phyloP scores from a whole-genome alignment of 495 filamentous ascomycete genomes.

The Diplogelasinospora grovesii region DNA sequence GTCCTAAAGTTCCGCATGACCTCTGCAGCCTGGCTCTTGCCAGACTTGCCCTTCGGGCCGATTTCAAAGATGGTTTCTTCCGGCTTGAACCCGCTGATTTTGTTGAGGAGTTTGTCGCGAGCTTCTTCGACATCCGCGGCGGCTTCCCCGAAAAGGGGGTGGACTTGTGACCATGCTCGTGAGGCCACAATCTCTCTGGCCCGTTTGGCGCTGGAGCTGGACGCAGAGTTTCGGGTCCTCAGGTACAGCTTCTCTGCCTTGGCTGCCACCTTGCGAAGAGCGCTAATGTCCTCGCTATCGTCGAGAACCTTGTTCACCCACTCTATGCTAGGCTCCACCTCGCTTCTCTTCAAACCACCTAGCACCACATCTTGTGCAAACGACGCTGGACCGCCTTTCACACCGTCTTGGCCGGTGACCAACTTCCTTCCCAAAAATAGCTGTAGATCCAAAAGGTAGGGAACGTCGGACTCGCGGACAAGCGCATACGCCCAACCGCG shows the following conservation, averaged over 20 bases:
- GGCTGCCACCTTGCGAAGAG: constrained; percentile 62
- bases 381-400: constrained; percentile 53
- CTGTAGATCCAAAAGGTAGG: constrained; percentile 91
- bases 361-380: constrained; percentile 77
- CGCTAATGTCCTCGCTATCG: constrained; percentile 65
- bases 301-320: constrained; percentile 68
- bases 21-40: constrained; percentile 64
- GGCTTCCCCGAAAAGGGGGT: constrained; percentile 69
- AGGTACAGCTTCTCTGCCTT: constrained; percentile 92
- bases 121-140: constrained; percentile 56
- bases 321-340: constrained; percentile 66
- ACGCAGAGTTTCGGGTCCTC: constrained; percentile 81
- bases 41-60: constrained; percentile 57
- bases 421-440: constrained; percentile 81
- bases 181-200: constrained; percentile 65
- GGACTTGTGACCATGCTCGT: constrained; percentile 60
- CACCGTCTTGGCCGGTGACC: constrained; percentile 54
- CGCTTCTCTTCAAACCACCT: constrained; percentile 62
- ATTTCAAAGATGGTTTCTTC: constrained; percentile 93
- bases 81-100: constrained; percentile 79
- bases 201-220: constrained; percentile 78
- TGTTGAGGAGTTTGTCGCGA: constrained; percentile 75
- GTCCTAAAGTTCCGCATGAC: constrained; percentile 64
- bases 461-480: constrained; percentile 73
- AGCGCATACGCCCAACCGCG: constrained; percentile 93